Conservation (phyloP, 2,329 filamentous ascomycete genomes). For the Colletotrichum brevisporum region DNA sequence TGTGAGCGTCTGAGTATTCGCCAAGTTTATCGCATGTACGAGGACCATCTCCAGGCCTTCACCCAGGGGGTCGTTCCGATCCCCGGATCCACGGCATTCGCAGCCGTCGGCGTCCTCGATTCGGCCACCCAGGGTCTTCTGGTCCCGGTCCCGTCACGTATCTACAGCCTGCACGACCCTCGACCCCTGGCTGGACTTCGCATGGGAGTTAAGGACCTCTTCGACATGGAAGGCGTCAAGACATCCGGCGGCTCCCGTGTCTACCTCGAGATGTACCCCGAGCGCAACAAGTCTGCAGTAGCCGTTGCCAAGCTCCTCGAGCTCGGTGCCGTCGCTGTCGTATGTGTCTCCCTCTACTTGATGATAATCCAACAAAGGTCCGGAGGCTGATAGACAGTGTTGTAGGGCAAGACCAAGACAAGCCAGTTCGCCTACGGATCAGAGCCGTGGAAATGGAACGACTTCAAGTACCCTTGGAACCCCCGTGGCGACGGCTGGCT, state of each 20-base stretch:
- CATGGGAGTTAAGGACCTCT: slow-evolving; percentile 28
- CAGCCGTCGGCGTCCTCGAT: slow-evolving; percentile 4
- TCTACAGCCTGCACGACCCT: slow-evolving; percentile 8
- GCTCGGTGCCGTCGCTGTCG: slow-evolving; percentile 21
- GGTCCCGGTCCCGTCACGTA: slow-evolving; percentile 14
- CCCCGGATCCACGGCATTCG: slow-evolving; percentile 6
- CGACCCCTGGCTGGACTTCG: slow-evolving; percentile 25
- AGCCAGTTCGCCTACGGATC: slow-evolving; percentile 19
- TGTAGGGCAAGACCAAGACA: slow-evolving; percentile 13
- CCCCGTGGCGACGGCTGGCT: slow-evolving; percentile 55
- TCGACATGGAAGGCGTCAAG: slow-evolving; percentile 18
- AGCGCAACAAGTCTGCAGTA: slow-evolving; percentile 1
- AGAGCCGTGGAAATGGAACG: slow-evolving; percentile 41
- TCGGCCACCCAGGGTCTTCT: not conserved
- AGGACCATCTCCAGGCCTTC: slow-evolving; percentile 9
- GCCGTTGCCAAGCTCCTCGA: slow-evolving; percentile 19
- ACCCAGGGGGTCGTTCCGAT: slow-evolving; percentile 4
- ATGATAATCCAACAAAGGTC: not conserved
- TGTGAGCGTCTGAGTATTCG: not conserved
- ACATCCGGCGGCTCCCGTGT: slow-evolving; percentile 12
- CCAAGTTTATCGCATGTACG: slow-evolving; percentile 10
- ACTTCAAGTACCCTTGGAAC: slow-evolving; percentile 52
- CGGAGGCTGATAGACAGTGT: no score
- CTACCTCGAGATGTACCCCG: slow-evolving; percentile 9
- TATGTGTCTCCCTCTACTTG: not conserved